Percentiles rank a stretch among this genome's conserved stretches.
These are phyloP conservation scores for Cyberlindnera misumaiensis DNA, from an alignment of 805 yeast species.

Conservation along the genomic window DNA sequence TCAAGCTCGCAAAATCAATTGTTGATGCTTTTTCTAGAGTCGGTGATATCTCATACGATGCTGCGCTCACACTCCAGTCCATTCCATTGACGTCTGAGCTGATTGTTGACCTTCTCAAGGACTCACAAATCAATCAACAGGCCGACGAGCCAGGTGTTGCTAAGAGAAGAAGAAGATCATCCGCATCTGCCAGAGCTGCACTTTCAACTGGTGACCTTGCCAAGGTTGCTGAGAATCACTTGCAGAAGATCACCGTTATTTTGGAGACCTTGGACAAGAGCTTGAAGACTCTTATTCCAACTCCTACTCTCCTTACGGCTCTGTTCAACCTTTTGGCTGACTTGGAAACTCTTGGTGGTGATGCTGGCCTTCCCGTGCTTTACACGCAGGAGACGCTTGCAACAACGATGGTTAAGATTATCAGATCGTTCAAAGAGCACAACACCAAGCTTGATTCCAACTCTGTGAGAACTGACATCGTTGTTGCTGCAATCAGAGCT, in stretches of 20 bases:
- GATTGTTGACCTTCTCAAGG: conserved; percentile 52
- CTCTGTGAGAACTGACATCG: conserved; percentile 77
- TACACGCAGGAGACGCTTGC: conserved; percentile 90
- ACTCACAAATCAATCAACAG: conserved; percentile 48
- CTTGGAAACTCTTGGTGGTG: conserved; percentile 78
- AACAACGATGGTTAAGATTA: conserved; percentile 69
- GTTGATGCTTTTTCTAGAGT: conserved; percentile 46
- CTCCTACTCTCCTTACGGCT: conserved; percentile 41
- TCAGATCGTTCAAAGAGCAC: conserved; percentile 43
- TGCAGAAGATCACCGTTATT: conserved; percentile 69
- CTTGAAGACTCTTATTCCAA: conserved; percentile 24
- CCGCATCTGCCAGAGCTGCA: conserved; percentile 70
- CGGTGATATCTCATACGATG: conserved; percentile 39
- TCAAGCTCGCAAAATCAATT: conserved; percentile 50
- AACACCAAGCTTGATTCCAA: conserved; percentile 46
- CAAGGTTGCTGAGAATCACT: conserved; percentile 67
- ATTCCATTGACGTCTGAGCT: conserved; percentile 48
- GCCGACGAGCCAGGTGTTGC: conserved; percentile 38
- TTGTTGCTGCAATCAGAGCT: conserved; percentile 85
- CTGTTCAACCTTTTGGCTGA: conserved; percentile 63
- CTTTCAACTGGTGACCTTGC: conserved; percentile 63
- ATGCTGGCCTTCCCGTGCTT: conserved; percentile 84
- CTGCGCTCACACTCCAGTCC: conserved; percentile 46
- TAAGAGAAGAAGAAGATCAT: conserved; percentile 79
- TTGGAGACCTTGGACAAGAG: conserved; percentile 69